Evolutionary conservation across 352 stramenopile species (phyloP), one percentile per base, ranked within the genome.

Genomic region (Globisporangium cylindrosporum): DNA sequence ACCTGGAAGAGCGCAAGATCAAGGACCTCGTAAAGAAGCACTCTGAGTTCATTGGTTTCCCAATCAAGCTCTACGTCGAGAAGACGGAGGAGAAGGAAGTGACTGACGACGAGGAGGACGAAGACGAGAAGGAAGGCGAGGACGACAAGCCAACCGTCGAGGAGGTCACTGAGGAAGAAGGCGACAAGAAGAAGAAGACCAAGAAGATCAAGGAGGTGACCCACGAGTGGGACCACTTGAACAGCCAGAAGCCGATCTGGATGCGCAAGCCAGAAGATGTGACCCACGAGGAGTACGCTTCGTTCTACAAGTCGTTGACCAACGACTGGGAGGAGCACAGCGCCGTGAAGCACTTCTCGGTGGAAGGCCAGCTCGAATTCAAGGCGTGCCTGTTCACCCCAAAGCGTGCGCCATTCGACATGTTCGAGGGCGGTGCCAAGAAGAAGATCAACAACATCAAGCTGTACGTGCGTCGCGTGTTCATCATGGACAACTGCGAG

Each of bases 401-500:
- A 56, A 99, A 99, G 90, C 95, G 98, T 72, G 98, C 98, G 41
- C 97, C 98, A 32, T 99, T 99, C 77, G 97, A 99, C 84, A 99
- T 99, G 97, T 99, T 99, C 75, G 98, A 99, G 78, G 96, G 97
- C 58, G 97, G 96, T 75, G 90, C 86, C 61, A 99, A 99, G 88
- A 99, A 99, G 92, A 99, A 99, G 95, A 76, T 93, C 59, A 99
- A 99, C 92, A 98, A 98, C 87, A 99, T 99, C 78, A 99, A 99
- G 89, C 77, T 99, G 49, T 99, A 99, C 81, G 98, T 99, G 74
- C 94, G 98, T 80, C 92, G 97, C 74, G 98, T 99, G 67, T 99
- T 99, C 85, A 99, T 99, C 87, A 99, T 99, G 97, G 97, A 99
- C 90, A 99, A 99, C 89, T 99, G 97, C 79, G 97, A 99, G 82